Evolutionary conservation across 2,329 filamentous ascomycete species (phyloP).

Genomic region (Penicillium palitans): DNA sequence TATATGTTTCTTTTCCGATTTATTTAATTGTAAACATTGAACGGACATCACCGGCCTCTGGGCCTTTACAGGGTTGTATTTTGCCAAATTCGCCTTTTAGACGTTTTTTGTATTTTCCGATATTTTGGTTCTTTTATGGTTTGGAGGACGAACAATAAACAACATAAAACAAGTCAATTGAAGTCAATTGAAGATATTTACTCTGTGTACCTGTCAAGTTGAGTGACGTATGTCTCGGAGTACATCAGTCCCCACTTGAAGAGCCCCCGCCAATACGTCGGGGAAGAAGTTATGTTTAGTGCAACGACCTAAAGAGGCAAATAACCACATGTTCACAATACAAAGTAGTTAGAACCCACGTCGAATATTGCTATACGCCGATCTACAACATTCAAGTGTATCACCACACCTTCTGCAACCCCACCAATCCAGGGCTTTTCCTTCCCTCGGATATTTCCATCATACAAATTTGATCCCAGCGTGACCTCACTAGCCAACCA

Average conservation of each 20-base stretch:
- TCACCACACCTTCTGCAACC: neutral
- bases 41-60: neutral
- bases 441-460: neutral
- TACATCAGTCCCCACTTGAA: conserved; percentile 28
- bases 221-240: conserved; percentile 28
- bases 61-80: neutral
- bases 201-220: neutral
- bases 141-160: neutral
- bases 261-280: conserved; percentile 25
- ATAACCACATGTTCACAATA: neutral
- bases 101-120: neutral
- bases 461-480: neutral
- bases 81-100: neutral
- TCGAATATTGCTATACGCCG: neutral
- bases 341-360: neutral
- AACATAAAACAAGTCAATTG: neutral
- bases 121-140: neutral
- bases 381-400: neutral
- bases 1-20: neutral
- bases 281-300: conserved; percentile 2
- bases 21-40: neutral
- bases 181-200: neutral
- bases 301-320: neutral
- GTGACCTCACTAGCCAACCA: conserved; percentile 9
- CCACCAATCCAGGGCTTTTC: neutral